Evolutionary conservation across 371 early-diverging fungal genomes (phyloP), one percentile per base, ranked within the genome.

Genomic region (Lichtheimia ramosa): DNA sequence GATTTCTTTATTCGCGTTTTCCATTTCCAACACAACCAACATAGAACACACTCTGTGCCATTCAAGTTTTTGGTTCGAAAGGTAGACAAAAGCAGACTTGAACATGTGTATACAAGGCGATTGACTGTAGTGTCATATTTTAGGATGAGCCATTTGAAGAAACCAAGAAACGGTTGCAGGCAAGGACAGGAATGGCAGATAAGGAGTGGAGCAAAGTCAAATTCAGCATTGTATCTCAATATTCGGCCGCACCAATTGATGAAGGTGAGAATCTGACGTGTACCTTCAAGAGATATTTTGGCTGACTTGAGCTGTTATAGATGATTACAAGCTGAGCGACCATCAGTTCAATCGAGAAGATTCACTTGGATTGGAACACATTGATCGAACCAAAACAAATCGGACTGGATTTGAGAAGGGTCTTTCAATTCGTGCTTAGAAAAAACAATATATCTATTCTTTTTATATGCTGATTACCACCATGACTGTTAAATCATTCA

Each of bases 151-250:
- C 68, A 16, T 85, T 91, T 55, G 58, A 65, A 7, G 84, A 84
- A 7, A 90, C 90, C 18, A 91, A 89, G 81, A 66, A 74, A 52
- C 82, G 95, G 8, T 74, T 97, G 54, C 86, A 84, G 57, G 71
- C 68, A 54, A 72, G 89, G 59, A 80, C 92, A 28, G 93, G 93
- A 0, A 75, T 93, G 74, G 79, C 70, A 60, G 95, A 95, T 61
- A 95, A 93, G 77, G 97, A 96, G 39, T 90, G 92, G 73, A 79
- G 78, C 25, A 94, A 92, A 68, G 83, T 92, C 57, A 91, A 87
- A 63, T 68, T 89, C 51, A 75, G 73, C 39, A 68, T 84, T 58
- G 81, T 87, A 5, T 56, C 68, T 7, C 49, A 62, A 43, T 64
- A 66, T 15, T 59, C 58, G 58, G 63, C 73, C 8, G 71, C 71